Percentiles rank a stretch among this genome's conserved stretches.
These are phyloP conservation scores for Aspergillus ustus DNA, from an alignment of 2,329 filamentous ascomycete genomes.

Conservation along the genomic window DNA sequence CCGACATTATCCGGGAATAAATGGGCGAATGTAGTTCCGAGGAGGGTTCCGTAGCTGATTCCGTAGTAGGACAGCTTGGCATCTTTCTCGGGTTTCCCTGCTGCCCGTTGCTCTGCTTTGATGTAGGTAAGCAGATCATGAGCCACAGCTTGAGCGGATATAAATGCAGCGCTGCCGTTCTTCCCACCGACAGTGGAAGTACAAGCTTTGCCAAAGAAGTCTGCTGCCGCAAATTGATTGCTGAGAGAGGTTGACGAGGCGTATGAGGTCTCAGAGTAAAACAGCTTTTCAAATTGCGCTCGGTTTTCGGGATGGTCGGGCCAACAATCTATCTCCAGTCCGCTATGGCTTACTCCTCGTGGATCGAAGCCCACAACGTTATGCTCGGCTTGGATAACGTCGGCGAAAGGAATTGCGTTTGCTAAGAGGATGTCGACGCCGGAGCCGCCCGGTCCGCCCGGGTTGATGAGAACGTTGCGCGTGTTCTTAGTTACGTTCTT, in stretches of 20 bases:
- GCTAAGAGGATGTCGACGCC: slow-evolving; percentile 8
- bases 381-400: slow-evolving; percentile 17
- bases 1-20: slow-evolving; percentile 40
- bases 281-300: slow-evolving; percentile 21
- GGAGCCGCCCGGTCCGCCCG: slow-evolving; percentile 5
- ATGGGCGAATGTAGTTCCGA: slow-evolving; percentile 46
- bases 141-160: slow-evolving; percentile 35
- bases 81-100: slow-evolving; percentile 12
- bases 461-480: slow-evolving; percentile 18
- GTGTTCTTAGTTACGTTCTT: slow-evolving; percentile 16
- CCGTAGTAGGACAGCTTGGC: slow-evolving; percentile 33
- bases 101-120: slow-evolving; percentile 26
- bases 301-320: slow-evolving; percentile 19
- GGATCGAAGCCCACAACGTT: slow-evolving; percentile 39
- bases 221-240: slow-evolving; percentile 19
- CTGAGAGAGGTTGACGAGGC: slow-evolving; percentile 19
- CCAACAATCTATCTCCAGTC: slow-evolving; percentile 37
- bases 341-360: slow-evolving; percentile 36
- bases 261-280: slow-evolving; percentile 20
- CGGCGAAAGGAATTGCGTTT: background rate
- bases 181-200: slow-evolving; percentile 9
- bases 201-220: slow-evolving; percentile 23
- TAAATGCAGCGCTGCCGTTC: slow-evolving; percentile 34
- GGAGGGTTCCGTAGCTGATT: slow-evolving; percentile 44
- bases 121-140: slow-evolving; percentile 36